Evolutionary conservation across 202 grass and related monocot species (phyloP).

Genomic region (Panicum hallii): DNA sequence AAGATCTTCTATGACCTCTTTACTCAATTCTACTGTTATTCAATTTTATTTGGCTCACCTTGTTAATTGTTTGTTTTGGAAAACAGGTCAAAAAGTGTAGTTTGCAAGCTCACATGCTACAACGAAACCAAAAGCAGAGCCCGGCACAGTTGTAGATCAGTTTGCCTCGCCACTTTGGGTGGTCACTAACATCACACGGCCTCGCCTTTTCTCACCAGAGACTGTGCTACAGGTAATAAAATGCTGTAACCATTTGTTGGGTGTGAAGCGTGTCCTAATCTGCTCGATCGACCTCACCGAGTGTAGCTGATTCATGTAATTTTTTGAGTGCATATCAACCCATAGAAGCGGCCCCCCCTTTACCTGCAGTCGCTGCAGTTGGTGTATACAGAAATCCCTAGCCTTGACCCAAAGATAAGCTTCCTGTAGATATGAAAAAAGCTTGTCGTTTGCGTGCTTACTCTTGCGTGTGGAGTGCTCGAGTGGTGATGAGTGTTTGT

Average conservation of each 20-base stretch:
- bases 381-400: conserved; percentile 73
- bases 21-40: not conserved
- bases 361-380: conserved; percentile 63
- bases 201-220: conserved; percentile 81
- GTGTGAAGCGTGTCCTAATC: conserved; percentile 65
- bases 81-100: conserved; percentile 93
- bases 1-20: conserved; percentile 7
- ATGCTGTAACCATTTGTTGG: conserved; percentile 62
- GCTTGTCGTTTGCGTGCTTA: conserved; percentile 59
- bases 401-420: conserved; percentile 69
- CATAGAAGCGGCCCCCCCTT: conserved; percentile 49
- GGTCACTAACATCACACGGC: conserved; percentile 83
- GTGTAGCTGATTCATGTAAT: conserved; percentile 77
- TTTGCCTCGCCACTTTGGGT: conserved; percentile 51
- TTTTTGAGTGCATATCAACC: conserved; percentile 77
- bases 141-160: conserved; percentile 62
- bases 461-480: conserved; percentile 42
- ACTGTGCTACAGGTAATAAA: conserved; percentile 83
- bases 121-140: conserved; percentile 71
- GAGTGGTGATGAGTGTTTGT: conserved; percentile 59
- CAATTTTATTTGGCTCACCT: not conserved
- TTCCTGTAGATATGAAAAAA: conserved; percentile 79
- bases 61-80: conserved; percentile 38
- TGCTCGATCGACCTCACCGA: conserved; percentile 52
- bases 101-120: conserved; percentile 86